Evolutionary conservation across 345 rosid genomes (phyloP).

Genomic region (Capsella bursapastoris): DNA sequence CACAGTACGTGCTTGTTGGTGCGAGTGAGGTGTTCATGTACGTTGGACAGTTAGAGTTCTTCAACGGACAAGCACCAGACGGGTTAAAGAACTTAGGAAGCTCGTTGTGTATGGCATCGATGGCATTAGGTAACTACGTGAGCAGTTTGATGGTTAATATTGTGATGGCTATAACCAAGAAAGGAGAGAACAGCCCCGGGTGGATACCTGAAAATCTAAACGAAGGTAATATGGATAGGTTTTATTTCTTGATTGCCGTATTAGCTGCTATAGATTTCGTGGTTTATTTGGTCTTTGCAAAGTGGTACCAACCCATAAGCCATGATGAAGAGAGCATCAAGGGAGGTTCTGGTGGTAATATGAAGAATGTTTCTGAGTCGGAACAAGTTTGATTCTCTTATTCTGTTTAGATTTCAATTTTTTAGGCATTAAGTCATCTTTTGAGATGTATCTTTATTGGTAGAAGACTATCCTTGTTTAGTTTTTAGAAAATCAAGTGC

Average conservation of each 20-base stretch:
- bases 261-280: constrained; percentile 70
- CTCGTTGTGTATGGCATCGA: constrained; percentile 95
- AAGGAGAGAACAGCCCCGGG: constrained; percentile 56
- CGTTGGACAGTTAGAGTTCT: constrained; percentile 89
- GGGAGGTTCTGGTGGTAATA: constrained; percentile 19
- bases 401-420: neutral
- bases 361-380: constrained; percentile 9
- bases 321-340: constrained; percentile 48
- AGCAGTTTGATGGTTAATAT: constrained; percentile 74
- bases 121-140: constrained; percentile 85
- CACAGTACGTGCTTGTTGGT: constrained; percentile 82
- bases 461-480: neutral
- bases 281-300: constrained; percentile 66
- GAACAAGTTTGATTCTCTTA: constrained; percentile 39
- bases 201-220: constrained; percentile 85
- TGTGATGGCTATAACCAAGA: constrained; percentile 68
- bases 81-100: constrained; percentile 93
- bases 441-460: neutral
- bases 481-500: constrained; percentile 10
- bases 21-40: constrained; percentile 94
- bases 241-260: constrained; percentile 67
- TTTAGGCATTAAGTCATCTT: constrained; percentile 1
- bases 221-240: constrained; percentile 77
- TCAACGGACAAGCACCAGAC: constrained; percentile 87
- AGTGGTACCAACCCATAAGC: constrained; percentile 74